phyloP scores from a whole-genome alignment of 2,329 filamentous ascomycete species.

The Diaporthe sp. region DNA sequence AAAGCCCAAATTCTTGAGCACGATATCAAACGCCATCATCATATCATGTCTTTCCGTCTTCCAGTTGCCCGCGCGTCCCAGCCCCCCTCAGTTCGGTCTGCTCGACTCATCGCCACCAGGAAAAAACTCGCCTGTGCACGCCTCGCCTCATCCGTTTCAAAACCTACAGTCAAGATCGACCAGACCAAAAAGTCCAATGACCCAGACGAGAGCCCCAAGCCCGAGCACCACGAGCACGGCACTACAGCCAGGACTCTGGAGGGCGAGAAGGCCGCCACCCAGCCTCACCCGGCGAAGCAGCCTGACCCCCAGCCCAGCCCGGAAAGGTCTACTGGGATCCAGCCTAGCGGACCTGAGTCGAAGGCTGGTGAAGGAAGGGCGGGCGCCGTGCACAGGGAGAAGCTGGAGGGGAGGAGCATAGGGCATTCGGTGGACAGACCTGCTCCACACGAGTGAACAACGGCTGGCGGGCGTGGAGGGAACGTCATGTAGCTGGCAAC shows the following conservation, averaged over 20 bases:
- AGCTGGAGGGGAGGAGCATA: neutral
- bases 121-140: neutral
- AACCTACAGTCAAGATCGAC: neutral
- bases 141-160: neutral
- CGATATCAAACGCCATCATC: neutral
- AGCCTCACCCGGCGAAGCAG: conserved; percentile 1
- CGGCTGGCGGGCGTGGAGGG: conserved; percentile 2
- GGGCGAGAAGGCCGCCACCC: neutral
- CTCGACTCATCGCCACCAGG: neutral
- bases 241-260: neutral
- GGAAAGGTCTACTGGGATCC: neutral
- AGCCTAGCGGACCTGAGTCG: neutral
- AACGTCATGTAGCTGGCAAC: neutral
- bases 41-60: conserved; percentile 1
- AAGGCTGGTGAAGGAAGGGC: neutral
- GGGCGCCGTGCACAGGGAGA: neutral
- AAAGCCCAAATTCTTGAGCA: neutral
- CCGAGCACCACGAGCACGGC: neutral
- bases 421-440: conserved; percentile 5
- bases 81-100: too few relatives aligned
- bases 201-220: neutral
- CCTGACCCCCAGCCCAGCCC: neutral
- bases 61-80: too few relatives aligned
- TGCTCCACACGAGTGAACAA: neutral
- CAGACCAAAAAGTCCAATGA: conserved; percentile 8